Conservation (phyloP, 164 flowering plant species). For the Akebia trifoliata region DNA sequence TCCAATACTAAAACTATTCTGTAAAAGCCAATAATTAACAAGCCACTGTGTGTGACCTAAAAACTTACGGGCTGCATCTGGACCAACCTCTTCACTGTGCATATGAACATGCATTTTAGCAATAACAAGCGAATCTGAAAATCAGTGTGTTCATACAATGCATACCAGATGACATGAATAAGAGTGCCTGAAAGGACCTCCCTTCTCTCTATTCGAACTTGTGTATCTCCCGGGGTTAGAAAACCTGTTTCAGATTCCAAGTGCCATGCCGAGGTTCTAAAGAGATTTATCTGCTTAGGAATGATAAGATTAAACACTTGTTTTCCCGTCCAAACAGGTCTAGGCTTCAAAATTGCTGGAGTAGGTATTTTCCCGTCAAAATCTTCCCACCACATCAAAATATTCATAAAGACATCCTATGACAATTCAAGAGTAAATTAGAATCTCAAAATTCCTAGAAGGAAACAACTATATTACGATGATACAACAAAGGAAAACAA, state of each 20-base stretch:
- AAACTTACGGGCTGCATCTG: conserved; percentile 98
- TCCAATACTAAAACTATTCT: conserved; percentile 91
- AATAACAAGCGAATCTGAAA: conserved; percentile 2
- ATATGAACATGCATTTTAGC: conserved; percentile 2
- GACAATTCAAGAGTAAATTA: conserved; percentile 3
- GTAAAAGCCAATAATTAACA: conserved; percentile 97
- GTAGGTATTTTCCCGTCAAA: conserved; percentile 98
- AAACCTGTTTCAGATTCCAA: conserved; percentile 67
- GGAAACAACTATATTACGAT: background rate
- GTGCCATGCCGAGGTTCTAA: conserved; percentile 89
- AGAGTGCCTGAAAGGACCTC: conserved; percentile 92
- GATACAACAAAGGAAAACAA: background rate
- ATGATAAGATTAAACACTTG: conserved; percentile 97
- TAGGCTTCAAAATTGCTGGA: conserved; percentile 90
- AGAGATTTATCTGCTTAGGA: conserved; percentile 93
- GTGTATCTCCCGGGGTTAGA: conserved; percentile 93
- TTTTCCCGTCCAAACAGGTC: conserved; percentile 97
- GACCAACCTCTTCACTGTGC: conserved; percentile 99
- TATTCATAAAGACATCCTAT: conserved; percentile 98
- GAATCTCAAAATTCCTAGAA: background rate
- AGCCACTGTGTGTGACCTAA: conserved; percentile 99
- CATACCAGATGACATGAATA: conserved; percentile 95
- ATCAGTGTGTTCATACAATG: background rate
- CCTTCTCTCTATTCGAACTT: conserved; percentile 85
- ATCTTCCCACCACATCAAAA: conserved; percentile 99